These are phyloP conservation scores for Hanseniaspora vineae DNA, from an alignment of 805 yeast species.

Conservation along the genomic window DNA sequence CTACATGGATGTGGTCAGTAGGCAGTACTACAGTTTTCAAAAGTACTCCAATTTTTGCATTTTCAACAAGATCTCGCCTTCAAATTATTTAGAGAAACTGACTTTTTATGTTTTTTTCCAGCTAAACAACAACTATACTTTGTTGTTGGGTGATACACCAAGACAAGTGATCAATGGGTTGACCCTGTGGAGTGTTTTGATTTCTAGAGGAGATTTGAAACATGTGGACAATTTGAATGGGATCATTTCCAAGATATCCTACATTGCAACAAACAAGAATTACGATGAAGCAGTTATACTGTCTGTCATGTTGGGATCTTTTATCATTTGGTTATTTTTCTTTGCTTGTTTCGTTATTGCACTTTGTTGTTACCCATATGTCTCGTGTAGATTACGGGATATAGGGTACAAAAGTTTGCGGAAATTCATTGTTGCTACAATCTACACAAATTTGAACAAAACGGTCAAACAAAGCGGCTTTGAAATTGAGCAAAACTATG, in stretches of 20 bases:
- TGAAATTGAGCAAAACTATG: background rate
- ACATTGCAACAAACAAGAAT: constrained; percentile 44
- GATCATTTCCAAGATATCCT: constrained; percentile 32
- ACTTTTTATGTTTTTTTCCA: constrained; percentile 55
- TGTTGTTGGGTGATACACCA: constrained; percentile 72
- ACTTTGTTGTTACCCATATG: constrained; percentile 36
- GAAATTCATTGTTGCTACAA: background rate
- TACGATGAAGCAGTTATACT: constrained; percentile 57
- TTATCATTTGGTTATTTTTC: constrained; percentile 61
- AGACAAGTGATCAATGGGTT: constrained; percentile 75
- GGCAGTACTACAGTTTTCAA: constrained; percentile 19
- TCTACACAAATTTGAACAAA: background rate
- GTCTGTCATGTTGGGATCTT: constrained; percentile 63
- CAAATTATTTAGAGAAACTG: constrained; percentile 49
- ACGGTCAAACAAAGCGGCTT: background rate
- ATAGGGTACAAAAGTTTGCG: background rate
- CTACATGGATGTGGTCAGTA: background rate
- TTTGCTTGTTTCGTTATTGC: constrained; percentile 45
- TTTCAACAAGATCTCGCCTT: constrained; percentile 56
- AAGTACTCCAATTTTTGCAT: constrained; percentile 61
- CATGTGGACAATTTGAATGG: constrained; percentile 18
- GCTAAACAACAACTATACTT: constrained; percentile 45
- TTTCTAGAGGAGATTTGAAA: constrained; percentile 22
- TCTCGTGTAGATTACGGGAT: constrained; percentile 29
- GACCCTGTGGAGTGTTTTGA: constrained; percentile 44